Conservation (phyloP, 176 grass and related monocot genomes). For the Hordeum marinum region DNA sequence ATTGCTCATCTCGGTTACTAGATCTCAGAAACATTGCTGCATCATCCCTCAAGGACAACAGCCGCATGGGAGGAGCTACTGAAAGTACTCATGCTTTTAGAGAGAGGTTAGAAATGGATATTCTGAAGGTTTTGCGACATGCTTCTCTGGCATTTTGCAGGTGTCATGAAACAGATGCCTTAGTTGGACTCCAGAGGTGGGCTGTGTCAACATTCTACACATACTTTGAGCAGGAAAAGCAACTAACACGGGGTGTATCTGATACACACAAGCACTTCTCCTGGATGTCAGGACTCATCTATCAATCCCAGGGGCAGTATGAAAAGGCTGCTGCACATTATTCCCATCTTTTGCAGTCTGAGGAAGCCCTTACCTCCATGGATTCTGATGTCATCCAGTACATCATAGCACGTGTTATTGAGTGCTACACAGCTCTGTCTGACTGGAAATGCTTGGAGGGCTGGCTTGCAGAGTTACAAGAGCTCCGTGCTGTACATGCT, state of each 20-base stretch:
- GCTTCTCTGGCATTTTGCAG: conserved; percentile 83
- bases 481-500: conserved; percentile 80
- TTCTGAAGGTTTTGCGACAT: conserved; percentile 70
- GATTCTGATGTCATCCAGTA: conserved; percentile 92
- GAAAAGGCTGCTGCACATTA: conserved; percentile 94
- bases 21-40: conserved; percentile 65
- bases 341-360: conserved; percentile 87
- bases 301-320: conserved; percentile 84
- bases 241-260: conserved; percentile 29
- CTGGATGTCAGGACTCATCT: conserved; percentile 86
- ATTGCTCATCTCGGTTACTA: conserved; percentile 57
- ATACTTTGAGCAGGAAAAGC: conserved; percentile 61
- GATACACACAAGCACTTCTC: conserved; percentile 59
- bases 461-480: conserved; percentile 90
- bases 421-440: conserved; percentile 88
- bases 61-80: conserved; percentile 37
- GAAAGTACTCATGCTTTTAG: conserved; percentile 58
- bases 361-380: conserved; percentile 68
- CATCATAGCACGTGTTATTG: conserved; percentile 80
- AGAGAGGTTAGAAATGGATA: conserved; percentile 66
- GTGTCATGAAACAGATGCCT: conserved; percentile 78
- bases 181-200: conserved; percentile 90
- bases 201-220: conserved; percentile 54
- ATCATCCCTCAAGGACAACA: conserved; percentile 67
- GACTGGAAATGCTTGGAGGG: conserved; percentile 97